Conservation (phyloP, 2,329 filamentous ascomycete genomes). For the Verticillium isaacii region DNA sequence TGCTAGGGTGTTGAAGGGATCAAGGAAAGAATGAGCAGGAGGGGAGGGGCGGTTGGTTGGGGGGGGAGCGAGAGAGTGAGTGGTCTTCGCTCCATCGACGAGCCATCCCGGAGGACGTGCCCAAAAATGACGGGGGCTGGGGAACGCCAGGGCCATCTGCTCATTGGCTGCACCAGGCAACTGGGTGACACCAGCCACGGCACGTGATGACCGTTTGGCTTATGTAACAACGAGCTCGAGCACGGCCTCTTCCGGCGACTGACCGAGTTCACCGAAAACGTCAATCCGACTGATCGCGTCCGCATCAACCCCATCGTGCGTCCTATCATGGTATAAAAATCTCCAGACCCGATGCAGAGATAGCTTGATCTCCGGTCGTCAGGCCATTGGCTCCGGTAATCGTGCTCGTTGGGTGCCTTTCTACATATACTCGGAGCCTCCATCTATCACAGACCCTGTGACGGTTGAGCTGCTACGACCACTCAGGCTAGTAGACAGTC, state of each 20-base stretch:
- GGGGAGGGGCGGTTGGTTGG: conserved; percentile 8
- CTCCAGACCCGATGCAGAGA: no score
- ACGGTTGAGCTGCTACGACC: no score
- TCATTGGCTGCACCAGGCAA: conserved; percentile 2
- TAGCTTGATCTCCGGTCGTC: no score
- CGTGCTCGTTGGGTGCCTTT: no score
- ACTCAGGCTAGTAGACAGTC: no score
- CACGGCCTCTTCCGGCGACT: no score
- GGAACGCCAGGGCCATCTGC: conserved; percentile 6
- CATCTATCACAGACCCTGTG: no score
- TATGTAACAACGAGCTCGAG: neutral
- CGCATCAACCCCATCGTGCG: no score
- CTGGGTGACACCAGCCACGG: conserved; percentile 11
- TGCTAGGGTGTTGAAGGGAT: conserved; percentile 10
- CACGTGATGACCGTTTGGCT: conserved; percentile 6
- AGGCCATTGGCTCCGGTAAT: no score
- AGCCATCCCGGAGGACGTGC: conserved; percentile 5
- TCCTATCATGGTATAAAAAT: no score
- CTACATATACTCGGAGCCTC: no score
- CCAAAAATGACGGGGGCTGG: conserved; percentile 14
- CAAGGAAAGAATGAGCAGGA: conserved; percentile 10
- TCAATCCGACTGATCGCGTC: neutral
- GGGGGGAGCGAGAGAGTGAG: conserved; percentile 4
- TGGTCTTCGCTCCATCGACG: conserved; percentile 10
- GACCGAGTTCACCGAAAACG: neutral